These are phyloP conservation scores for Suillus decipiens DNA, from an alignment of 768 basidiomycete species.

Conservation along the genomic window DNA sequence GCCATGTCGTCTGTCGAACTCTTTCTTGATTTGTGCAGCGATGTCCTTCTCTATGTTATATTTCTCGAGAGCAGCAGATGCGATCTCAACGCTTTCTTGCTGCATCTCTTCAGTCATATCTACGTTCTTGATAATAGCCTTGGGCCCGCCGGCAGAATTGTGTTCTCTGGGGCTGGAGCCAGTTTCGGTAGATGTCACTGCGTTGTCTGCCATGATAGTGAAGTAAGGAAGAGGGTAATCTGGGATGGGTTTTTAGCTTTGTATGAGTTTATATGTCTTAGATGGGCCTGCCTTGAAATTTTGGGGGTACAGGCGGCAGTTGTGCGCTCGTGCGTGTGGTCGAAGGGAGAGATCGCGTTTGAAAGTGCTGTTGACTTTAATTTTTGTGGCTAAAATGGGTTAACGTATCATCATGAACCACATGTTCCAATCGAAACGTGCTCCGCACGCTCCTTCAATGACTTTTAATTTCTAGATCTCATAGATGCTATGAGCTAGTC, in stretches of 20 bases:
- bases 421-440: constrained; percentile 15
- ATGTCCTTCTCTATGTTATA: constrained; percentile 98
- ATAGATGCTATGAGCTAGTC: constrained; percentile 5
- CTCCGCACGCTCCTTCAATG: constrained; percentile 13
- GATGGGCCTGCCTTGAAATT: constrained; percentile 28
- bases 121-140: constrained; percentile 94
- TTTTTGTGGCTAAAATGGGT: constrained; percentile 16
- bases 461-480: constrained; percentile 3
- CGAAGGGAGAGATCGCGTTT: constrained; percentile 17
- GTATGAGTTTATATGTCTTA: constrained; percentile 25
- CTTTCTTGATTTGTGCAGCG: constrained; percentile 97
- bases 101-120: constrained; percentile 98
- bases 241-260: neutral
- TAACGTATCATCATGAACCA: constrained; percentile 7
- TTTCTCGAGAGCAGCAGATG: constrained; percentile 82
- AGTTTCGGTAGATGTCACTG: constrained; percentile 48
- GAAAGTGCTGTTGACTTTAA: constrained; percentile 18
- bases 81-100: constrained; percentile 89
- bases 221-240: constrained; percentile 1
- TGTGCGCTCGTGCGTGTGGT: constrained; percentile 18
- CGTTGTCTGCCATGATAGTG: constrained; percentile 46
- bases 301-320: constrained; percentile 18
- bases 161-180: constrained; percentile 43
- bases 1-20: constrained; percentile 90
- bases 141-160: constrained; percentile 47